Evolutionary conservation across 805 yeast species (phyloP).

Genomic region (Tetrapisispora fleetii): DNA sequence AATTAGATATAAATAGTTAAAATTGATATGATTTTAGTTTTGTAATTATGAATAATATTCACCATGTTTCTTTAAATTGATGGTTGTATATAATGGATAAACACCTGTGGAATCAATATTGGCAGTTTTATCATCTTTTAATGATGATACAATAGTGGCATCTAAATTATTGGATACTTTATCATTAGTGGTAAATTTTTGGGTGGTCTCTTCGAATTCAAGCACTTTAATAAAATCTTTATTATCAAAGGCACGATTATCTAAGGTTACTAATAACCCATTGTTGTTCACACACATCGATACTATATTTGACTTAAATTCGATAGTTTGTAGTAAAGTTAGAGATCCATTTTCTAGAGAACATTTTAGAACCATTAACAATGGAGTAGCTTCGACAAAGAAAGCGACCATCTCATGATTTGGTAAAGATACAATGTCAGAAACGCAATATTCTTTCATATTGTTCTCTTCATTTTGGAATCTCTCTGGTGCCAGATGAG

Average conservation of each 20-base stretch:
- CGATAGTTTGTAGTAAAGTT: conserved; percentile 21
- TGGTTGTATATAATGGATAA: conserved; percentile 41
- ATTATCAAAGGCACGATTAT: conserved; percentile 17
- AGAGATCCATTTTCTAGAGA: conserved; percentile 13
- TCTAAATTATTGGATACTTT: conserved; percentile 13
- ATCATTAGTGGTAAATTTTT: conserved; percentile 17
- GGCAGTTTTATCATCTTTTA: conserved; percentile 22
- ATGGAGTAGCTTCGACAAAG: conserved; percentile 42
- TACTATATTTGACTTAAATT: conserved; percentile 25
- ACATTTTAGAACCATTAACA: conserved; percentile 29
- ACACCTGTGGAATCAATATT: conserved; percentile 32
- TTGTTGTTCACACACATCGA: conserved; percentile 25
- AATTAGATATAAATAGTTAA: too few relatives aligned
- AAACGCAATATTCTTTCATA: conserved; percentile 43
- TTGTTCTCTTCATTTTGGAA: conserved; percentile 44
- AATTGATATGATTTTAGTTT: not conserved
- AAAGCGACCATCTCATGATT: conserved; percentile 32
- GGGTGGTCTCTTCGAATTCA: conserved; percentile 11
- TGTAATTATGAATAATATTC: conserved; percentile 32
- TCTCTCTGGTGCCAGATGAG: conserved; percentile 55
- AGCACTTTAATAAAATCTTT: conserved; percentile 14
- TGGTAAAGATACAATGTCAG: conserved; percentile 33
- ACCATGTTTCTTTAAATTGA: conserved; percentile 49
- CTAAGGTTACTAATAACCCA: conserved; percentile 29
- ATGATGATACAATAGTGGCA: conserved; percentile 13